These are phyloP conservation scores for Protomyces pachydermus DNA, from an alignment of 1,139 yeast genomes.

Conservation along the genomic window DNA sequence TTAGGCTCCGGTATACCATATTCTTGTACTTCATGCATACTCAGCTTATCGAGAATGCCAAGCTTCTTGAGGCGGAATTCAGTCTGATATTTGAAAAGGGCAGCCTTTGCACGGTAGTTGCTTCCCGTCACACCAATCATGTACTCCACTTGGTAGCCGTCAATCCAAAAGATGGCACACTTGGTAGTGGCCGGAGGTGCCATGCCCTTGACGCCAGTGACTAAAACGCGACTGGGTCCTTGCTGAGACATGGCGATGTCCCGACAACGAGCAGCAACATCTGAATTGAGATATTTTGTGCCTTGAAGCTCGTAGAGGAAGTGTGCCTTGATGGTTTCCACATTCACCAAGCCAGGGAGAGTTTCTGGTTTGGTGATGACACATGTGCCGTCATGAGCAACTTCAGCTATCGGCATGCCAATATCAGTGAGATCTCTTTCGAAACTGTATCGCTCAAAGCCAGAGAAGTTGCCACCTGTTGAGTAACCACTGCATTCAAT, in stretches of 20 bases:
- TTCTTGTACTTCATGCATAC: conserved; percentile 10
- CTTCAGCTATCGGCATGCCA: conserved; percentile 34
- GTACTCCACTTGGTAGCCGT: conserved; percentile 32
- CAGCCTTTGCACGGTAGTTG: conserved; percentile 5
- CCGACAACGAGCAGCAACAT: conserved; percentile 32
- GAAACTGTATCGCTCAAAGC: conserved; percentile 30
- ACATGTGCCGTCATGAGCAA: conserved; percentile 32
- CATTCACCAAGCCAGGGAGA: conserved; percentile 34
- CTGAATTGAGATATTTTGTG: conserved; percentile 33
- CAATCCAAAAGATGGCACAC: conserved; percentile 32
- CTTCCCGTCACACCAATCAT: conserved; percentile 23
- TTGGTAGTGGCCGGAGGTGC: conserved; percentile 34
- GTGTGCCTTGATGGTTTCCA: conserved; percentile 32
- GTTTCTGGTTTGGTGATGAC: conserved; percentile 34
- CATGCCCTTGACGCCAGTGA: conserved; percentile 31
- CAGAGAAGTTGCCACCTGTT: conserved; percentile 35
- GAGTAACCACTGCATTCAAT: conserved; percentile 34
- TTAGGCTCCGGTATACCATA: conserved; percentile 10
- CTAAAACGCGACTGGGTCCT: conserved; percentile 31
- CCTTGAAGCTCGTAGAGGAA: conserved; percentile 36
- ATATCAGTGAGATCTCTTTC: conserved; percentile 31
- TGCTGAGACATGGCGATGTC: conserved; percentile 26
- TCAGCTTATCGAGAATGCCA: conserved; percentile 8
- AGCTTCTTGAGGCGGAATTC: conserved; percentile 5
- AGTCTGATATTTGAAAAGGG: conserved; percentile 12